phyloP scores from a whole-genome alignment of 345 rosid genomes.

The Rhodamnia argentea region DNA sequence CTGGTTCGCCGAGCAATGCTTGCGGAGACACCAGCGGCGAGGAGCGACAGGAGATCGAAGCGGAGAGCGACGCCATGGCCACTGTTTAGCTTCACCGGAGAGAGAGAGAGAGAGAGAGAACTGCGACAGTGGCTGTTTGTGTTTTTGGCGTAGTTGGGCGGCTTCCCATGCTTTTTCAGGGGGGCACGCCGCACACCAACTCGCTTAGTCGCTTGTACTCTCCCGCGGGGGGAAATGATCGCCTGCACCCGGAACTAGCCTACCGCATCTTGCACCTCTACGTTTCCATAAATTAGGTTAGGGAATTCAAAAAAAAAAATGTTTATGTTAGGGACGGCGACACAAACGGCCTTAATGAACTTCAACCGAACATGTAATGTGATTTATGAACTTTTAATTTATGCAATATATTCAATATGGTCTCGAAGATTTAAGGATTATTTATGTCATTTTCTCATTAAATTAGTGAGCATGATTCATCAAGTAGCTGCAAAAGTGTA shows the following conservation, averaged over 20 bases:
- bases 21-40: background rate
- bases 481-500: no score
- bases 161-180: background rate
- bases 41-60: conserved; percentile 13
- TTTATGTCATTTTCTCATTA: no score
- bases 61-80: conserved; percentile 21
- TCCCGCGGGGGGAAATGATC: background rate
- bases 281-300: background rate
- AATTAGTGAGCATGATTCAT: no score
- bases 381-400: no score
- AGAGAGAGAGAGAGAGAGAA: background rate
- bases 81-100: background rate
- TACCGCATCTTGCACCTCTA: background rate
- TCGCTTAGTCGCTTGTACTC: background rate
- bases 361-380: no score
- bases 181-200: background rate
- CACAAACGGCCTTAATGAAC: no score
- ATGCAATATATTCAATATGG: no score
- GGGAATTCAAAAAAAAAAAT: no score
- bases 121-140: background rate
- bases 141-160: background rate
- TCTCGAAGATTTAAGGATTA: no score
- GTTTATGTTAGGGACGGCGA: no score
- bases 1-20: background rate
- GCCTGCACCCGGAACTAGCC: background rate